These are phyloP conservation scores for Prunus mongolica DNA, from an alignment of 306 rosid genomes.

Conservation along the genomic window DNA sequence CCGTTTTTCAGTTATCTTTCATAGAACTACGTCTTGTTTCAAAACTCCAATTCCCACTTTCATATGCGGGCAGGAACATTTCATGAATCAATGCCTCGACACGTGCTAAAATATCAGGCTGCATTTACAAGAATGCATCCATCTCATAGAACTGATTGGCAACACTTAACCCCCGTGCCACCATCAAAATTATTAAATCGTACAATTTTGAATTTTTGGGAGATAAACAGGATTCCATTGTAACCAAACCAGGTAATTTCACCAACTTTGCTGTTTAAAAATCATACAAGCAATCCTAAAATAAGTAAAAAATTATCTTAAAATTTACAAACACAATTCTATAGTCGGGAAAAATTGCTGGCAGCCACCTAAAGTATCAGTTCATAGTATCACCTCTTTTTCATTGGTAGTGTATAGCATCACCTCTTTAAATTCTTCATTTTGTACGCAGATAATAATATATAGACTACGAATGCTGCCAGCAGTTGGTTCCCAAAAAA, in stretches of 20 bases:
- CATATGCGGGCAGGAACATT: neutral
- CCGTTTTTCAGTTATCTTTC: too few species aligned
- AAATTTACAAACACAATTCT: constrained; percentile 45
- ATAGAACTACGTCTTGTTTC: too few species aligned
- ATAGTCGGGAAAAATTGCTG: constrained; percentile 23
- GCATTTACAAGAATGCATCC: too few species aligned
- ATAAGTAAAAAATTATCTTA: constrained; percentile 7
- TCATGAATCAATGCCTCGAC: neutral
- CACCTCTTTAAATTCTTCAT: constrained; percentile 17
- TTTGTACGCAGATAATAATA: constrained; percentile 20
- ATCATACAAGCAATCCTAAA: constrained; percentile 3
- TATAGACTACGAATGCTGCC: constrained; percentile 25
- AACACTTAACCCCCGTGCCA: neutral
- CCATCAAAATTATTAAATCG: neutral
- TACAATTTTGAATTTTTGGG: neutral
- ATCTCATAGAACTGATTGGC: too few species aligned
- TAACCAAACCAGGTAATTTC: constrained; percentile 1
- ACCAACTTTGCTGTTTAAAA: constrained; percentile 8
- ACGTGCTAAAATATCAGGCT: neutral
- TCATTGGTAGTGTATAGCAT: constrained; percentile 5
- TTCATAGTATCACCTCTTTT: constrained; percentile 22
- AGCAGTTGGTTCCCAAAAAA: constrained; percentile 29
- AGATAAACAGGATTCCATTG: neutral
- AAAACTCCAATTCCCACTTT: neutral
- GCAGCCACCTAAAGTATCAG: constrained; percentile 18